These are phyloP conservation scores for Periglandula ipomoeae DNA, from an alignment of 2,329 filamentous ascomycete species.

Conservation along the genomic window DNA sequence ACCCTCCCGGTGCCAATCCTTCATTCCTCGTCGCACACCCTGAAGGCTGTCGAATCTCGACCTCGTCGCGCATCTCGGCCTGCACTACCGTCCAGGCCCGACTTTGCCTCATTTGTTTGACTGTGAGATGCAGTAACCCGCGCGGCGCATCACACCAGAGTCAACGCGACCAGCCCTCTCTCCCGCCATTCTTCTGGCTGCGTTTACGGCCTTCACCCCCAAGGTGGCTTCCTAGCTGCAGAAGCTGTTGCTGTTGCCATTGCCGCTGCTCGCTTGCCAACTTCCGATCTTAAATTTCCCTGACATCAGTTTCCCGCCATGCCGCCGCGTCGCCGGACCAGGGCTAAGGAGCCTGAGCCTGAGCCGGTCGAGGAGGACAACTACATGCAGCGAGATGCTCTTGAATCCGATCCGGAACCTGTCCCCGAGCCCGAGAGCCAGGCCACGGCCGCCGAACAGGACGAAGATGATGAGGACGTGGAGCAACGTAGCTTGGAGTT, in stretches of 20 bases:
- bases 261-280: constrained; percentile 1
- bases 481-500: constrained; percentile 52
- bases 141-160: constrained; percentile 10
- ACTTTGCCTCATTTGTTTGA: constrained; percentile 4
- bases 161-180: constrained; percentile 12
- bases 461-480: constrained; percentile 8
- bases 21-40: constrained; percentile 2
- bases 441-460: constrained; percentile 1
- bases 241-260: neutral
- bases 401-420: constrained; percentile 11
- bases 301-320: constrained; percentile 16
- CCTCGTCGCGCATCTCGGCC: constrained; percentile 2
- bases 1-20: neutral
- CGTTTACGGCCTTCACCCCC: neutral
- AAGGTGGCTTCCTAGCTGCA: constrained; percentile 3
- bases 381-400: constrained; percentile 9
- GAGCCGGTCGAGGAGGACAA: constrained; percentile 20
- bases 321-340: constrained; percentile 28
- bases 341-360: constrained; percentile 20
- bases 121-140: constrained; percentile 17
- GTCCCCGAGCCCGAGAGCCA: constrained; percentile 5
- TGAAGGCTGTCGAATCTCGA: neutral
- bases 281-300: constrained; percentile 6
- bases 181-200: constrained; percentile 1
- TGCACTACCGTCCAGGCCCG: constrained; percentile 1